A percentile compares a stretch with the other conserved stretches of the same genome.
Evolutionary conservation across 495 filamentous ascomycete genomes (phyloP).

Genomic region (Terfezia claveryi): DNA sequence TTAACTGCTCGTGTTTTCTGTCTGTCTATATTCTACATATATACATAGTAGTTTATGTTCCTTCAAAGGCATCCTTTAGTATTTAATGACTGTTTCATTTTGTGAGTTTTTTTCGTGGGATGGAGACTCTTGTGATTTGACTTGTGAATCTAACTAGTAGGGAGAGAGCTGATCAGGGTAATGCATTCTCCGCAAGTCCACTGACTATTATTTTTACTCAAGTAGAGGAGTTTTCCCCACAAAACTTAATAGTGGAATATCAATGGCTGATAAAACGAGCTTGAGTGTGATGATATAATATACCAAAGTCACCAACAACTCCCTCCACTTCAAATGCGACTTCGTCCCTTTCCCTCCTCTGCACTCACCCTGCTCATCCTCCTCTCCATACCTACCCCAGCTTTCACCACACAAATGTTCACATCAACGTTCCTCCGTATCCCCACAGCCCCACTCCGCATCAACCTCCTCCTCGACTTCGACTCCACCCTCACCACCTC

Average conservation of each 20-base stretch:
- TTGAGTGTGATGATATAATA: neutral
- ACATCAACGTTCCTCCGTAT: neutral
- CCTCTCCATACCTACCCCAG: neutral
- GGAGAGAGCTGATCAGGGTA: no score
- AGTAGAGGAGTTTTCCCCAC: no score
- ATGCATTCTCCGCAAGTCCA: neutral
- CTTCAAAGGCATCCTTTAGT: neutral
- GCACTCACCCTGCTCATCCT: neutral
- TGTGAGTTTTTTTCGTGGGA: no score
- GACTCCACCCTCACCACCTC: conserved; percentile 57
- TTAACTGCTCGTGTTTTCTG: no score
- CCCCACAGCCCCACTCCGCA: neutral
- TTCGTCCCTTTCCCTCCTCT: neutral
- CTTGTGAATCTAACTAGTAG: no score
- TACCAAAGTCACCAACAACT: neutral
- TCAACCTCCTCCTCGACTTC: conserved; percentile 21
- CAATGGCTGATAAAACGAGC: neutral
- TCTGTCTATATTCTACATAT: neutral
- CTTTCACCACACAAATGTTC: neutral
- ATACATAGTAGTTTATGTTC: neutral
- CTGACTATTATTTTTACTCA: no score
- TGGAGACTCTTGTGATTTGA: no score
- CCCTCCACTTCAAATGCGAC: neutral
- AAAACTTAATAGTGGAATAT: neutral
- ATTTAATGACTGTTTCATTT: neutral